Evolutionary conservation across 2,329 filamentous ascomycete species (phyloP), one percentile per base, ranked within the genome.

Genomic region (Dactylellina leptospora): DNA sequence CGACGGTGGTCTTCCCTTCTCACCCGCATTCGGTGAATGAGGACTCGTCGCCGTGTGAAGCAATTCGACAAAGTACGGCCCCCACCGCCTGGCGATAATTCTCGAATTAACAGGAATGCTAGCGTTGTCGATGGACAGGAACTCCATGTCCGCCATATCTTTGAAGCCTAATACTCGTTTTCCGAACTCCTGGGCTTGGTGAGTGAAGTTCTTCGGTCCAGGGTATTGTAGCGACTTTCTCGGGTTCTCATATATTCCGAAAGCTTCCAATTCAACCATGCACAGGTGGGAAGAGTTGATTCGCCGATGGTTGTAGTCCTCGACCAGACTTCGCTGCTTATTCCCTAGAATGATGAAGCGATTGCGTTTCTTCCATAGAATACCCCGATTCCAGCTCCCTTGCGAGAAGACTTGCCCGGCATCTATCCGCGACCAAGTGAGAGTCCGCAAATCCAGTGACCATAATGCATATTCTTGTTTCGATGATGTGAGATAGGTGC

Each of bases 221-320:
- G 75, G 74, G 20, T 74, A 71, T 48, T 63, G 54, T 10, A 68
- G 71, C 59, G 74, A 74, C 40, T 74, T 74, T 78, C 89, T 90
- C 9, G 95, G 93, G 79, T 97, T 99, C 78, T 97, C 93, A 79
- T 97, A 97, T 44, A 99, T 88, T 0, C 95, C 95, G 82, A 97
- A 99, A 0, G 95, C 93, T 79, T 99, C 95, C 9, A 99, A 84
- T 80, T 99, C 95, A 6, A 99, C 93, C 84, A 97, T 90, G 79
- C 95, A 97, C 25, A 97, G 88, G 78, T 99, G 96, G 8, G 90
- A 91, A 79, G 97, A 99, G 80, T 99, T 99, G 80, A 99, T 96
- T 23, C 95, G 89, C 9, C 95, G 90, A 78, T 97, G 95, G 78
- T 97, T 97, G 80, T 99, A 99, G 80, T 99, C 95, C 76, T 99